Percentiles rank a stretch among this genome's conserved stretches.
Evolutionary conservation across 2,329 filamentous ascomycete genomes (phyloP).

Genomic region (Myriosclerotinia duriaeana): DNA sequence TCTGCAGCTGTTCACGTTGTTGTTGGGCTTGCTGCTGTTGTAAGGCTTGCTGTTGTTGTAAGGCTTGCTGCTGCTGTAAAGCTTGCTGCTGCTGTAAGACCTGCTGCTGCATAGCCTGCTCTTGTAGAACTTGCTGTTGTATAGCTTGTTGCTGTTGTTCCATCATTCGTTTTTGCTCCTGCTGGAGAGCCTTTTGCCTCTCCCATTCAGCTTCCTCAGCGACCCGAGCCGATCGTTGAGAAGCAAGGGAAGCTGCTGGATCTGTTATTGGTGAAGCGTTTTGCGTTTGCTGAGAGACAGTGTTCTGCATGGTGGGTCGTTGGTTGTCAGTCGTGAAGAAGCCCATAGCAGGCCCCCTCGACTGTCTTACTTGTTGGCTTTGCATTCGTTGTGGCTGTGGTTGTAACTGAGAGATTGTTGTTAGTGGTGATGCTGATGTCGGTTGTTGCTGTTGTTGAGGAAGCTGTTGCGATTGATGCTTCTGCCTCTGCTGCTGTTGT

Average conservation of each 20-base stretch:
- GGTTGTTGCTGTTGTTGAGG: constrained; percentile 6
- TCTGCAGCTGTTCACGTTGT: not conserved
- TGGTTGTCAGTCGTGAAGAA: constrained; percentile 35
- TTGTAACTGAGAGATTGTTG: constrained; percentile 19
- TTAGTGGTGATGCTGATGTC: constrained; percentile 29
- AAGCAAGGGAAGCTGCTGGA: not conserved
- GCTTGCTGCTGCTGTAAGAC: constrained; percentile 8
- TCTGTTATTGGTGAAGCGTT: constrained; percentile 16
- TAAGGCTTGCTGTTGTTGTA: not conserved
- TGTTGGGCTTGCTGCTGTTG: not conserved
- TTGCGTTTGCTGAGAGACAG: constrained; percentile 15
- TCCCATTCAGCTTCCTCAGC: constrained; percentile 10
- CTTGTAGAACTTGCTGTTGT: constrained; percentile 18
- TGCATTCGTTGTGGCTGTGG: constrained; percentile 24
- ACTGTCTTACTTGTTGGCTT: constrained; percentile 28
- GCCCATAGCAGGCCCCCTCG: constrained; percentile 37
- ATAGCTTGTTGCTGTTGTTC: constrained; percentile 19
- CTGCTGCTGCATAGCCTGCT: constrained; percentile 3
- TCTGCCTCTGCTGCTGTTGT: constrained; percentile 27
- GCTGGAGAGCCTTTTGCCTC: constrained; percentile 11
- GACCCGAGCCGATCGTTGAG: constrained; percentile 14
- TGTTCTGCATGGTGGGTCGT: constrained; percentile 32
- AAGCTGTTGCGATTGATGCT: not conserved
- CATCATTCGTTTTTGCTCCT: constrained; percentile 13
- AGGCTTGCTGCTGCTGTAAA: not conserved